Percentiles rank a stretch among this genome's conserved stretches.
Evolutionary conservation across 345 rosid species (phyloP).

Genomic region (Linum lewisii): DNA sequence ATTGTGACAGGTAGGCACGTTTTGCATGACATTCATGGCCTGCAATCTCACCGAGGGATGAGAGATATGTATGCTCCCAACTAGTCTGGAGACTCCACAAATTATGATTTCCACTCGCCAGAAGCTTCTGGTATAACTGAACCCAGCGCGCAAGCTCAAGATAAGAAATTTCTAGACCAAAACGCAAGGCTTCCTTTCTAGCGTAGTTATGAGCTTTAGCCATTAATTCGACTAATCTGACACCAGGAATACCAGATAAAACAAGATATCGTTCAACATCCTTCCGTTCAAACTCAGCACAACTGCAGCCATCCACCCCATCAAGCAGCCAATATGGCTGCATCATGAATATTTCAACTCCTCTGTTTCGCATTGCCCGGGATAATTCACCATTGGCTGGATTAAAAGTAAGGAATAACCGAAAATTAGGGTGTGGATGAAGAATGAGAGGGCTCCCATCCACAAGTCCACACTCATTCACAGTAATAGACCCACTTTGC

Average conservation of each 20-base stretch:
- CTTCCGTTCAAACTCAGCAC: constrained; percentile 43
- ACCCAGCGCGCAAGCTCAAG: constrained; percentile 89
- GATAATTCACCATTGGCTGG: constrained; percentile 89
- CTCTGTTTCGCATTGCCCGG: constrained; percentile 96
- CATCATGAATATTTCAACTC: constrained; percentile 92
- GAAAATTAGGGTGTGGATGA: constrained; percentile 72
- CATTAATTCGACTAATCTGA: constrained; percentile 60
- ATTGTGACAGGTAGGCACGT: constrained; percentile 33
- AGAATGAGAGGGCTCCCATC: constrained; percentile 81
- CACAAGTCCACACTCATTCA: constrained; percentile 79
- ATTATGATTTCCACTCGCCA: constrained; percentile 55
- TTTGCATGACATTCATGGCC: constrained; percentile 50
- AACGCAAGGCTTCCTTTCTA: constrained; percentile 37
- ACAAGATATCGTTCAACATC: constrained; percentile 63
- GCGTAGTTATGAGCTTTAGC: constrained; percentile 78
- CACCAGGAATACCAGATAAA: constrained; percentile 63
- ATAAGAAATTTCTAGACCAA: constrained; percentile 48
- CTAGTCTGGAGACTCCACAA: constrained; percentile 78
- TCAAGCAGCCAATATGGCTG: constrained; percentile 74
- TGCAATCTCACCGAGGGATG: constrained; percentile 61
- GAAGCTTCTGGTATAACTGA: constrained; percentile 70
- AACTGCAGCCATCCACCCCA: constrained; percentile 24
- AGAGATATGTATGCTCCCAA: constrained; percentile 88
- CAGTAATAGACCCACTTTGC: constrained; percentile 72
- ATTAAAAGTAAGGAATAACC: constrained; percentile 78